Conservation (phyloP, 2,329 filamentous ascomycete genomes). For the Blastomyces percursus region DNA sequence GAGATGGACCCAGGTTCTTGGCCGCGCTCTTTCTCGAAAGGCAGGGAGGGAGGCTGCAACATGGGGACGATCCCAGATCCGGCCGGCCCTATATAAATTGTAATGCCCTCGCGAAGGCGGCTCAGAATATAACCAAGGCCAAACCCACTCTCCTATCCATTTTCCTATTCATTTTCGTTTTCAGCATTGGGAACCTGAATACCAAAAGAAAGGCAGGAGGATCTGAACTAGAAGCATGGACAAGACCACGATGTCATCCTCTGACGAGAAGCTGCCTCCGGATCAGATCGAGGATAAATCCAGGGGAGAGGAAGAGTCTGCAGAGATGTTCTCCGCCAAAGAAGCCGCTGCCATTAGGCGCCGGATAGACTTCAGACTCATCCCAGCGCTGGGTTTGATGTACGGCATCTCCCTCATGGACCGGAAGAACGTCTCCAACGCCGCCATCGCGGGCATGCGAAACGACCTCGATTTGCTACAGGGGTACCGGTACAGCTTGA, state of each 20-base stretch:
- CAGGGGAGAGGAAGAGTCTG: slow-evolving; percentile 6
- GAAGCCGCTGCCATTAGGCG: slow-evolving; percentile 57
- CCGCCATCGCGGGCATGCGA: slow-evolving; percentile 51
- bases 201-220: not conserved
- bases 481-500: slow-evolving; percentile 37
- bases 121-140: not conserved
- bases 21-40: not conserved
- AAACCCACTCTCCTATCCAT: not conserved
- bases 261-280: not conserved
- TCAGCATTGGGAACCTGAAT: too few relatives aligned
- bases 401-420: slow-evolving; percentile 68
- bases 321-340: slow-evolving; percentile 38
- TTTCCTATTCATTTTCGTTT: not conserved
- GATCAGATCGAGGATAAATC: slow-evolving; percentile 8
- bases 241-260: not conserved
- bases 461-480: slow-evolving; percentile 18
- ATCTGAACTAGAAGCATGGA: not conserved
- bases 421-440: slow-evolving; percentile 60
- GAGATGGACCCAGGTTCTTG: not conserved
- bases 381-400: slow-evolving; percentile 49
- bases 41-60: not conserved
- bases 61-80: not conserved
- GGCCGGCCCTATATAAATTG: not conserved
- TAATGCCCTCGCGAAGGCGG: not conserved
- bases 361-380: slow-evolving; percentile 54